Conservation (phyloP, 208 protist genomes). For the Vickermania ingenoplastis region DNA sequence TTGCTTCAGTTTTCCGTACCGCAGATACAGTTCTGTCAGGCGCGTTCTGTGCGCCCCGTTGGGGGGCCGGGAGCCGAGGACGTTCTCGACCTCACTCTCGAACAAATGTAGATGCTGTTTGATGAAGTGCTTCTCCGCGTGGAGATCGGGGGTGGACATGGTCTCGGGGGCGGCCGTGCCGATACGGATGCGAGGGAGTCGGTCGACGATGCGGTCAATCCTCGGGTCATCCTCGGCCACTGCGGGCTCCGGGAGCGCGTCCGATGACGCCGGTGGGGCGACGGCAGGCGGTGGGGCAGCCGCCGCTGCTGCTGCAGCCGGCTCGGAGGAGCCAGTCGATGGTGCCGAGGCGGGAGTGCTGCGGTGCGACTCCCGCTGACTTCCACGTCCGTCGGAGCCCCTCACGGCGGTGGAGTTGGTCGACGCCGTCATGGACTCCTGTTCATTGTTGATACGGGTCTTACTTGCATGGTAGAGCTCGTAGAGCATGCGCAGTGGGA, state of each 20-base stretch:
- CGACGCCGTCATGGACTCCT: not conserved
- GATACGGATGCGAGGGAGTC: not conserved
- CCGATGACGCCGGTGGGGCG: no score
- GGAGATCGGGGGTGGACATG: not conserved
- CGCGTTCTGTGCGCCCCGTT: not conserved
- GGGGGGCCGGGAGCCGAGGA: not conserved
- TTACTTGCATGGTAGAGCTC: not conserved
- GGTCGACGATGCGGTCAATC: not conserved
- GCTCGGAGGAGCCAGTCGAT: not conserved
- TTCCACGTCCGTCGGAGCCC: not conserved
- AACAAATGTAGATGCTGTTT: constrained; percentile 5
- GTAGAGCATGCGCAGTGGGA: not conserved
- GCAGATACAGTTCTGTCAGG: not conserved
- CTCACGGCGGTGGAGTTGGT: not conserved
- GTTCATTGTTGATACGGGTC: not conserved
- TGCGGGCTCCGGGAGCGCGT: not conserved
- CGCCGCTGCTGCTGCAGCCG: not conserved
- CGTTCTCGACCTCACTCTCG: not conserved
- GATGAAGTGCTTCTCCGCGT: constrained; percentile 6
- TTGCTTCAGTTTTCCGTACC: not conserved
- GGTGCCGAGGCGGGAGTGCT: not conserved
- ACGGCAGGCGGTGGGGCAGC: not conserved
- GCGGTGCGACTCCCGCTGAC: not conserved
- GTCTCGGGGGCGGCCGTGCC: not conserved
- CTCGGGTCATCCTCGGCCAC: not conserved